Percentiles rank a stretch among this genome's conserved stretches.
Evolutionary conservation across 139 green algal genomes (phyloP).

Genomic region (Volvox africanus): DNA sequence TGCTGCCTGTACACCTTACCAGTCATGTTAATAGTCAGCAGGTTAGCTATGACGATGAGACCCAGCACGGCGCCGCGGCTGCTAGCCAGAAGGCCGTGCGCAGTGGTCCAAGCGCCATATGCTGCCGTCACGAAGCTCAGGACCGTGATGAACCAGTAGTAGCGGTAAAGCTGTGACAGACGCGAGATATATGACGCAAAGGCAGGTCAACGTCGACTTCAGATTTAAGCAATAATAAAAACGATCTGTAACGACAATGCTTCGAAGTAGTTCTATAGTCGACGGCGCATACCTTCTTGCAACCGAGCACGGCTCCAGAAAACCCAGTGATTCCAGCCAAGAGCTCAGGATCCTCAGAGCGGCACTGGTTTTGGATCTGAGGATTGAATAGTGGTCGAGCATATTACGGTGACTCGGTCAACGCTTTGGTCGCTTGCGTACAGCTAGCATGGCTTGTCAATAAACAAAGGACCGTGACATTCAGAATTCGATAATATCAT

Average conservation of each 20-base stretch:
- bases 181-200: not conserved
- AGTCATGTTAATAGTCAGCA: constrained; percentile 44
- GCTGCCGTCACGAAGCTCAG: not conserved
- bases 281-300: constrained; percentile 32
- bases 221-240: not conserved
- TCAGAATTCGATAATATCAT: too few species aligned
- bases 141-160: constrained; percentile 38
- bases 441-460: too few species aligned
- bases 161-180: constrained; percentile 36
- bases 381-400: too few species aligned
- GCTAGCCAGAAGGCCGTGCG: not conserved
- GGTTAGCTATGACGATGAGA: not conserved
- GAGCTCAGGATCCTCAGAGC: not conserved
- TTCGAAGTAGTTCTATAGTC: not conserved
- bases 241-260: too few species aligned
- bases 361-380: constrained; percentile 37
- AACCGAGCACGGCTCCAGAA: not conserved
- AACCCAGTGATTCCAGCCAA: not conserved
- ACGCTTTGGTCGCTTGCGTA: too few species aligned
- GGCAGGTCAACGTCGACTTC: not conserved
- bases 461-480: too few species aligned
- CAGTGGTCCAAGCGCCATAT: not conserved
- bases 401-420: too few species aligned
- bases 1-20: not conserved
- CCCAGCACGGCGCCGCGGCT: not conserved